Conservation (phyloP, 2,329 filamentous ascomycete species). For the Ophiocordyceps sinensis region DNA sequence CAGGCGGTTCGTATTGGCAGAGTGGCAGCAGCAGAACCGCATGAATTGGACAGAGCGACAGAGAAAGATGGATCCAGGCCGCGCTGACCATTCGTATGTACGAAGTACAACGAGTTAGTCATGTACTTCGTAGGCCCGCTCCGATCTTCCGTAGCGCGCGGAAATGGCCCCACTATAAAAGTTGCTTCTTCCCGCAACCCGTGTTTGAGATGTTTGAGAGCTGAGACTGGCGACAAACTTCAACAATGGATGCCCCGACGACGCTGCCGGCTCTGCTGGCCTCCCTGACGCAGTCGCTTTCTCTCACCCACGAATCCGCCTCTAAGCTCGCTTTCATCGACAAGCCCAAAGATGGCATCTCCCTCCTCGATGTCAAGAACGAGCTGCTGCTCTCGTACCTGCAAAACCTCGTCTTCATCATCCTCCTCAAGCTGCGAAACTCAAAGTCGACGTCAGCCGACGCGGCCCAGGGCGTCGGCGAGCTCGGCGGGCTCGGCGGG, state of each 20-base stretch:
- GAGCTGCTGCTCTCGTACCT: slow-evolving; percentile 94
- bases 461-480: slow-evolving; percentile 16
- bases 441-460: slow-evolving; percentile 13
- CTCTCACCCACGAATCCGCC: slow-evolving; percentile 51
- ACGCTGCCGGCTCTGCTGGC: slow-evolving; percentile 35
- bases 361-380: slow-evolving; percentile 89
- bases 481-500: slow-evolving; percentile 44
- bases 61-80: neutral
- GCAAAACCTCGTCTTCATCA: slow-evolving; percentile 81
- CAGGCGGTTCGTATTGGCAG: no score
- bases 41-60: neutral
- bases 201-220: neutral
- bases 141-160: no score
- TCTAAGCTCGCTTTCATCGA: slow-evolving; percentile 48
- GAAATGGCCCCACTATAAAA: neutral
- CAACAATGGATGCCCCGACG: slow-evolving; percentile 31
- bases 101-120: no score
- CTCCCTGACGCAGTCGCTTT: slow-evolving; percentile 42
- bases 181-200: neutral
- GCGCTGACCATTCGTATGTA: no score
- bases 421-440: slow-evolving; percentile 65
- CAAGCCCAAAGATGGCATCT: slow-evolving; percentile 76
- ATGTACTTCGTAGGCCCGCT: no score
- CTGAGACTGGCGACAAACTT: slow-evolving; percentile 3
- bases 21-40: neutral